These are phyloP conservation scores for Pseudoscleropodium purum DNA, from an alignment of 225 moss, liverwort and hornwort species.

Conservation along the genomic window DNA sequence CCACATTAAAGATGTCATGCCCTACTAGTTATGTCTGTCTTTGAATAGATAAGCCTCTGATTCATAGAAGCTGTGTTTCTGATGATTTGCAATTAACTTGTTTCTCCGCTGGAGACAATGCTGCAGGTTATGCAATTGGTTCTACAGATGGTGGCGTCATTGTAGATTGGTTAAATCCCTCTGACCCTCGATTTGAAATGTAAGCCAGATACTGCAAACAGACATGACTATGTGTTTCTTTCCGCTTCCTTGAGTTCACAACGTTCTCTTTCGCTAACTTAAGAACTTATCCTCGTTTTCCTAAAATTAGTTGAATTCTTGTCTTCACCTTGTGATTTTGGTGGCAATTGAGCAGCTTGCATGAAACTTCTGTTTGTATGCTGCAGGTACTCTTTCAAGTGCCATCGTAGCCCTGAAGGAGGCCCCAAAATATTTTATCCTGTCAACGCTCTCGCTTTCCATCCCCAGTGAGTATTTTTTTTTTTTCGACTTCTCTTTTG, in stretches of 20 bases:
- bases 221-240: background rate
- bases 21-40: background rate
- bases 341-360: background rate
- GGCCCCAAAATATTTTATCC: conserved; percentile 69
- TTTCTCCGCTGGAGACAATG: background rate
- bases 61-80: background rate
- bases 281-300: background rate
- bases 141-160: conserved; percentile 90
- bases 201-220: conserved; percentile 23
- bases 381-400: conserved; percentile 82
- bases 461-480: conserved; percentile 57
- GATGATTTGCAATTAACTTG: background rate
- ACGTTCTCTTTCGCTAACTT: background rate
- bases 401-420: conserved; percentile 68
- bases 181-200: conserved; percentile 72
- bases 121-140: conserved; percentile 86
- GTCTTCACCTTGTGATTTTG: background rate
- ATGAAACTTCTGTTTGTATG: background rate
- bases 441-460: conserved; percentile 85
- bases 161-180: conserved; percentile 78
- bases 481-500: background rate
- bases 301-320: background rate
- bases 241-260: background rate
- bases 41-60: background rate
- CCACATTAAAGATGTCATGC: background rate